Evolutionary conservation across 441 rosid species (phyloP).

Genomic region (Syzygium syzygioides): DNA sequence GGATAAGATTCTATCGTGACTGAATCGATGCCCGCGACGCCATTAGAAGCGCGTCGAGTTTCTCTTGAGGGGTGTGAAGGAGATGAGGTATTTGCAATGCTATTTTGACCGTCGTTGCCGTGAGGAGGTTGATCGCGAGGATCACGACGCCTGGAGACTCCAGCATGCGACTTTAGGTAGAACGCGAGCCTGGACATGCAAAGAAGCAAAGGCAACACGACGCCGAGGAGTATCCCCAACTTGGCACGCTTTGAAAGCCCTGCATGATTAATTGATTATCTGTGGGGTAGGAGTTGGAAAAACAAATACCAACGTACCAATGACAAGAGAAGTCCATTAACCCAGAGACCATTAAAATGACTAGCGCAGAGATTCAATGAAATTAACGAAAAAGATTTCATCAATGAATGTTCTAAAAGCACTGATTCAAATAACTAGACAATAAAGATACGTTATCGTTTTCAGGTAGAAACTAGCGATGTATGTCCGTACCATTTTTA

Average conservation of each 20-base stretch:
- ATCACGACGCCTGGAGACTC: background rate
- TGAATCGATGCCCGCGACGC: background rate
- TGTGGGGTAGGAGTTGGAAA: background rate
- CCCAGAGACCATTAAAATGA: background rate
- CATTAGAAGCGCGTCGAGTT: background rate
- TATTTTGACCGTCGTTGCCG: no score
- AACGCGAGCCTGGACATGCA: background rate
- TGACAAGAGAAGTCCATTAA: background rate
- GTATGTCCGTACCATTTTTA: background rate
- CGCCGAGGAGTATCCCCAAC: background rate
- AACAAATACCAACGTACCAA: background rate
- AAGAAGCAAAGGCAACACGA: background rate
- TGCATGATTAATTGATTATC: background rate
- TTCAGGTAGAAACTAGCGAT: background rate
- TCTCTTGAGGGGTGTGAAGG: background rate
- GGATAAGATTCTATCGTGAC: background rate
- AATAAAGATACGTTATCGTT: background rate
- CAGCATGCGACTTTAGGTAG: background rate
- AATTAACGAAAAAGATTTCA: background rate
- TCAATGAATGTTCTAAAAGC: background rate
- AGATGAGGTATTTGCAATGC: background rate
- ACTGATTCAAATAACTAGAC: background rate
- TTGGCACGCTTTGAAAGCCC: background rate
- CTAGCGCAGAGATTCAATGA: background rate
- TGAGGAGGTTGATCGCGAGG: background rate